Conservation (phyloP, 352 stramenopile species). For the Elongisporangium prolatum region DNA sequence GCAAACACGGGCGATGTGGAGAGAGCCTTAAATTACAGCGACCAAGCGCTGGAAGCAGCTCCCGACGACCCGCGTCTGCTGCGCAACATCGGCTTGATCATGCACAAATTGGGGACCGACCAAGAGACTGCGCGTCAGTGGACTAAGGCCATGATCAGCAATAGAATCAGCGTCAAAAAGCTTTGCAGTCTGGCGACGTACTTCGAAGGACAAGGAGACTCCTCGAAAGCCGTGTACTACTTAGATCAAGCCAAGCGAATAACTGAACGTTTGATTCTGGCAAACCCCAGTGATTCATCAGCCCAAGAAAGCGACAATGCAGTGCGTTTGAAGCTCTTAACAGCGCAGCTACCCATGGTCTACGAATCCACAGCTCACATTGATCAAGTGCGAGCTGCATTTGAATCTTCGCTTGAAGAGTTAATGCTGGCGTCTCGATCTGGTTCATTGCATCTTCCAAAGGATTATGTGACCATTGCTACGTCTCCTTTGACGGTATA, state of each 20-base stretch:
- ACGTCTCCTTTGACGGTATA: constrained; percentile 44
- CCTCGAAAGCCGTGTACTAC: neutral
- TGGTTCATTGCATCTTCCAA: constrained; percentile 5
- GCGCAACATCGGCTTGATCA: constrained; percentile 23
- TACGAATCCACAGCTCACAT: constrained; percentile 20
- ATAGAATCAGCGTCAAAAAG: constrained; percentile 7
- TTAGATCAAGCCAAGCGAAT: constrained; percentile 1
- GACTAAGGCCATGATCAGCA: constrained; percentile 10
- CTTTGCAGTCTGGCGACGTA: constrained; percentile 14
- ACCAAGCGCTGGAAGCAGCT: constrained; percentile 6
- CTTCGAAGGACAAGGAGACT: constrained; percentile 14
- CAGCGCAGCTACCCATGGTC: constrained; percentile 17
- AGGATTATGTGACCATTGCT: constrained; percentile 15
- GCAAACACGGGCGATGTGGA: constrained; percentile 7
- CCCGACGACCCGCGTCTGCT: constrained; percentile 15
- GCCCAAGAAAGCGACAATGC: neutral
- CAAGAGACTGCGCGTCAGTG: constrained; percentile 1
- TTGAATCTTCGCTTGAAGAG: constrained; percentile 7
- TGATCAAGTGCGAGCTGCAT: constrained; percentile 4
- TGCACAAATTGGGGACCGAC: constrained; percentile 3
- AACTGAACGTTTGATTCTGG: neutral
- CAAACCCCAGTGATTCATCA: neutral
- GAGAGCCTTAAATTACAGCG: constrained; percentile 8
- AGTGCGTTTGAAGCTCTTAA: constrained; percentile 17
- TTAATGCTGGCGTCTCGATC: constrained; percentile 1